Evolutionary conservation across 345 rosid species (phyloP).

Genomic region (Barbarea vulgaris): DNA sequence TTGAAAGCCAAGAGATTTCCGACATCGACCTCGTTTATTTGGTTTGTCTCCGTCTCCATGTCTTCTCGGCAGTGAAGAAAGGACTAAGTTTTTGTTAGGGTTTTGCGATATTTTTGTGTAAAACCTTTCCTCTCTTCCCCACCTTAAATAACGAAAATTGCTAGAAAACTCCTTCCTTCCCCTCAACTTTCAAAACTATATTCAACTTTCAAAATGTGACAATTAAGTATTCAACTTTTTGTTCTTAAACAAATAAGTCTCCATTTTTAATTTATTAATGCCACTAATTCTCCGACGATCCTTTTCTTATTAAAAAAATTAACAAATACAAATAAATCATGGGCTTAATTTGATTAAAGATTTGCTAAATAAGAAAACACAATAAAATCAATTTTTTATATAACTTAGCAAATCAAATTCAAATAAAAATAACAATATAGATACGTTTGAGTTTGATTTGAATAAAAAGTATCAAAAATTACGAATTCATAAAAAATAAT

Average conservation of each 20-base stretch:
- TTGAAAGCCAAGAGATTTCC: slow-evolving; percentile 76
- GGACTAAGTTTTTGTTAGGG: slow-evolving; percentile 26
- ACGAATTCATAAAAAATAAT: no score
- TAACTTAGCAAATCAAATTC: no score
- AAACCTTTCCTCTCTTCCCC: slow-evolving; percentile 7
- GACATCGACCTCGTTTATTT: slow-evolving; percentile 54
- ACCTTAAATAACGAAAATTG: slow-evolving; percentile 12
- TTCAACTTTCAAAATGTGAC: neutral
- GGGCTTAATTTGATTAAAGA: no score
- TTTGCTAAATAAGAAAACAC: no score
- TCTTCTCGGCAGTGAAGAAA: slow-evolving; percentile 24
- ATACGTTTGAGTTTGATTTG: no score
- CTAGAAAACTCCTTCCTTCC: neutral
- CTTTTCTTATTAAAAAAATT: no score
- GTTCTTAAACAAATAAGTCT: neutral
- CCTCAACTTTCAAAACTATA: neutral
- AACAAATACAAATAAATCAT: no score
- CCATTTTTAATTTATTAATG: no score
- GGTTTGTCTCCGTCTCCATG: slow-evolving; percentile 45
- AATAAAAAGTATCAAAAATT: no score
- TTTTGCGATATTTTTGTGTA: slow-evolving; percentile 34
- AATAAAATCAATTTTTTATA: no score
- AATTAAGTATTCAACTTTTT: neutral
- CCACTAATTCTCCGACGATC: no score
- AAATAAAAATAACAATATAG: no score